These are phyloP conservation scores for Capronia americana DNA, from an alignment of 2,329 filamentous ascomycete genomes.

Conservation along the genomic window DNA sequence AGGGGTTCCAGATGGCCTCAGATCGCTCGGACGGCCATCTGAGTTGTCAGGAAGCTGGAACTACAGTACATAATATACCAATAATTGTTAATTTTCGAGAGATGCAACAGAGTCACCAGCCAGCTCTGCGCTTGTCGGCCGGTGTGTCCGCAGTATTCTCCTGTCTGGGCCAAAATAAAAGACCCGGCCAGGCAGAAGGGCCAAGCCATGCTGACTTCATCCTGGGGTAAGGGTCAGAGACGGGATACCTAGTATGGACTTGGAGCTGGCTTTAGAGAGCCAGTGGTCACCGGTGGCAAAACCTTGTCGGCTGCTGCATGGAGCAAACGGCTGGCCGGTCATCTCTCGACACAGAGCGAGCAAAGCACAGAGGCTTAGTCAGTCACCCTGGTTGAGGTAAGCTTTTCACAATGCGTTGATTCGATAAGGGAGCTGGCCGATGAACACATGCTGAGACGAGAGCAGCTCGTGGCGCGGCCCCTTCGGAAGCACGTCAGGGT, in stretches of 20 bases:
- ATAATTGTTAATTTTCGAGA: slow-evolving; percentile 17
- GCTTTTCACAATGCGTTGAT: slow-evolving; percentile 10
- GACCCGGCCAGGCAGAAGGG: background rate
- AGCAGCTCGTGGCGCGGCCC: background rate
- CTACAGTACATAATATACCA: slow-evolving; percentile 20
- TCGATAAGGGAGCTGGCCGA: background rate
- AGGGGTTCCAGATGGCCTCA: slow-evolving; percentile 12
- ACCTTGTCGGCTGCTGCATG: slow-evolving; percentile 3
- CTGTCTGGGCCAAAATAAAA: background rate
- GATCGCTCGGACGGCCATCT: background rate
- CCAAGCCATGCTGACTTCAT: slow-evolving; percentile 4
- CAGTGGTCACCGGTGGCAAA: slow-evolving; percentile 1
- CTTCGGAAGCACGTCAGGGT: slow-evolving; percentile 1
- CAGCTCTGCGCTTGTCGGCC: background rate
- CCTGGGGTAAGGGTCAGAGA: background rate
- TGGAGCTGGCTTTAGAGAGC: too few species aligned
- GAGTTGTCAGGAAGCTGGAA: slow-evolving; percentile 8
- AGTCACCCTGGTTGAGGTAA: slow-evolving; percentile 2
- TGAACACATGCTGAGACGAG: slow-evolving; percentile 4
- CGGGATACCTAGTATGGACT: background rate
- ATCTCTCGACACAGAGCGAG: background rate
- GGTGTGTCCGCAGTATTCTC: background rate
- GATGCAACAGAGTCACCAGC: background rate
- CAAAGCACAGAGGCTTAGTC: background rate
- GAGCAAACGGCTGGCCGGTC: slow-evolving; percentile 13